Conservation (phyloP, 2,329 filamentous ascomycete species). For the Alternaria sp. region DNA sequence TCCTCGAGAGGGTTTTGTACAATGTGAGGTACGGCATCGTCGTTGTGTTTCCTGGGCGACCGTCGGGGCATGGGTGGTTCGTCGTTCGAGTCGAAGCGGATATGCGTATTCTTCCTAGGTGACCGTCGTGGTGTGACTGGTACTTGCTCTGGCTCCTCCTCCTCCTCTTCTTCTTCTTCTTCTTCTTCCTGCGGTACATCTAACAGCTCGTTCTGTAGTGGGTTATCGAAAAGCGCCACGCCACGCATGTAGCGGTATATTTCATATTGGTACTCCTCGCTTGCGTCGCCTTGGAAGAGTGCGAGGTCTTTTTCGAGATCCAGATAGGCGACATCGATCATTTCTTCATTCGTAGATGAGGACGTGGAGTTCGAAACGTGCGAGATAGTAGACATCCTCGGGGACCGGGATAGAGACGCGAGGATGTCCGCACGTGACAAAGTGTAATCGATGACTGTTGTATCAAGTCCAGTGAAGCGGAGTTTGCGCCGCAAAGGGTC, state of each 20-base stretch:
- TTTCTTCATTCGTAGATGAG: slow-evolving; percentile 1
- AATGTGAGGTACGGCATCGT: background rate
- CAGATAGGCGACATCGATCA: slow-evolving; percentile 53
- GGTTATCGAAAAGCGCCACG: slow-evolving; percentile 56
- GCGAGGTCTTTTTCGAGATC: slow-evolving; percentile 56
- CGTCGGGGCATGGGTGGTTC: slow-evolving; percentile 8
- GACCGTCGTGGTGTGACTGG: slow-evolving; percentile 32
- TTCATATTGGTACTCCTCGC: slow-evolving; percentile 63
- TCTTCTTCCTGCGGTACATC: background rate
- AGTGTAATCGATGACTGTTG: slow-evolving; percentile 73
- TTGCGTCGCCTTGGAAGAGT: slow-evolving; percentile 59
- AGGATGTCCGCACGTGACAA: slow-evolving; percentile 67
- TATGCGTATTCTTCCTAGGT: slow-evolving; percentile 41
- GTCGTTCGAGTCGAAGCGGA: slow-evolving; percentile 31
- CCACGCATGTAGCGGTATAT: slow-evolving; percentile 64
- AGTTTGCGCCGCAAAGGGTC: slow-evolving; percentile 53
- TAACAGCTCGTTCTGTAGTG: slow-evolving; percentile 40
- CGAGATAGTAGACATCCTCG: slow-evolving; percentile 21
- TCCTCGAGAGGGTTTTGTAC: background rate
- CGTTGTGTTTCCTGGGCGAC: slow-evolving; percentile 16
- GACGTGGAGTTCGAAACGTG: slow-evolving; percentile 17
- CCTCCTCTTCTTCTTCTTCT: background rate
- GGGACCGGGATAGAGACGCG: slow-evolving; percentile 13
- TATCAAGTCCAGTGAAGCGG: slow-evolving; percentile 64
- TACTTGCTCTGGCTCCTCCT: background rate